phyloP scores from a whole-genome alignment of 1,139 yeast genomes.

The Yamadazyma spencermartinsiae region DNA sequence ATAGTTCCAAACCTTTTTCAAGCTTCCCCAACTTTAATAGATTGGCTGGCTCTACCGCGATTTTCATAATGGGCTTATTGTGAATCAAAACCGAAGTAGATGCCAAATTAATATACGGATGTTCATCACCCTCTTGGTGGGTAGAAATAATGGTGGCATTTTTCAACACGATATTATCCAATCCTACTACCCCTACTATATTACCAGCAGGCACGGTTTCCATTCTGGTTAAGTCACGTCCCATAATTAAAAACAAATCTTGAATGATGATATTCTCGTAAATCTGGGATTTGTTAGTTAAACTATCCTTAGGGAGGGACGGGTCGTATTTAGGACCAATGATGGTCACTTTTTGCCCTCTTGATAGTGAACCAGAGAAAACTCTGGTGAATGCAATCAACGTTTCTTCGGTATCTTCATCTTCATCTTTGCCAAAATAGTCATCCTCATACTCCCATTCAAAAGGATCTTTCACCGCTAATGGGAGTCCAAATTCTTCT shows the following conservation, averaged over 20 bases:
- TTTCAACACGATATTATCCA: constrained; percentile 78
- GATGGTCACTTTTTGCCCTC: constrained; percentile 73
- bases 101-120: constrained; percentile 73
- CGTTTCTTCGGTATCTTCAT: constrained; percentile 52
- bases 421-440: constrained; percentile 45
- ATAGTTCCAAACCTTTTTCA: constrained; percentile 73
- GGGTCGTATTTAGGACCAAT: constrained; percentile 91
- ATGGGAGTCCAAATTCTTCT: constrained; percentile 28
- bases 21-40: constrained; percentile 77
- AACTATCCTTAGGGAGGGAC: constrained; percentile 51
- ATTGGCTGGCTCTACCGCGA: constrained; percentile 90
- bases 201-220: constrained; percentile 91
- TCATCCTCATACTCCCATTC: constrained; percentile 51
- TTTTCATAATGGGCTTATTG: constrained; percentile 85
- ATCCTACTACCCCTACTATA: constrained; percentile 91
- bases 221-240: constrained; percentile 78
- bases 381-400: constrained; percentile 87
- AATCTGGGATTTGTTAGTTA: constrained; percentile 43
- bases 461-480: constrained; percentile 33
- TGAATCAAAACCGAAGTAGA: constrained; percentile 54
- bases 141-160: constrained; percentile 74
- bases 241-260: constrained; percentile 84
- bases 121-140: constrained; percentile 35
- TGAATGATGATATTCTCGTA: constrained; percentile 50
- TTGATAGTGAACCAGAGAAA: constrained; percentile 76